Conservation (phyloP, 306 rosid genomes). For the Trichosanthes truncata region DNA sequence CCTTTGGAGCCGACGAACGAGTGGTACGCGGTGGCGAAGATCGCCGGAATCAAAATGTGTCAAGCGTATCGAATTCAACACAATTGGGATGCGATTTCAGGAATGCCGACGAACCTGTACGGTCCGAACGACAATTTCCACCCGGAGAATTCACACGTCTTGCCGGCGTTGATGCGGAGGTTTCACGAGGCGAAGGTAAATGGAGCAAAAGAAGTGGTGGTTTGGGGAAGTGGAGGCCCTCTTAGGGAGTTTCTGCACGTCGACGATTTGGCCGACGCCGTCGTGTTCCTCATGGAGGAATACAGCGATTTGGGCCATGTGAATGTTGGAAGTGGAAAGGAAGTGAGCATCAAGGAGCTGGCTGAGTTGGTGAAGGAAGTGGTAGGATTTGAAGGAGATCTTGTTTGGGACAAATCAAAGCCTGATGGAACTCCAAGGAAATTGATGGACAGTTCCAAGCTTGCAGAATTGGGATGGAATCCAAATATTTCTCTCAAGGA, state of each 20-base stretch:
- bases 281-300: conserved; percentile 63
- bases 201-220: conserved; percentile 75
- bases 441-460: conserved; percentile 88
- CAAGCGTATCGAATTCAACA: conserved; percentile 81
- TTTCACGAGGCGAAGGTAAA: conserved; percentile 87
- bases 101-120: conserved; percentile 91
- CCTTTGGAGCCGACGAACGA: conserved; percentile 93
- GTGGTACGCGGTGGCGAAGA: conserved; percentile 96
- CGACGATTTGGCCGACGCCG: conserved; percentile 74
- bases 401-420: conserved; percentile 80
- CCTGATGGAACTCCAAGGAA: conserved; percentile 98
- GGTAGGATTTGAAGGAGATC: conserved; percentile 79
- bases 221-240: conserved; percentile 95
- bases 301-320: conserved; percentile 74
- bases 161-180: conserved; percentile 87
- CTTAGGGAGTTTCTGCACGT: conserved; percentile 91
- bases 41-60: conserved; percentile 94
- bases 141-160: conserved; percentile 85
- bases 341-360: conserved; percentile 77
- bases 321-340: conserved; percentile 90
- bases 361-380: conserved; percentile 87
- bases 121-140: conserved; percentile 84
- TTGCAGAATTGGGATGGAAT: conserved; percentile 67
- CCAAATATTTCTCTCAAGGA: conserved; percentile 83
- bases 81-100: conserved; percentile 83